A percentile compares a stretch with the other conserved stretches of the same genome.
These are phyloP conservation scores for Sphaerulina populicola DNA, from an alignment of 2,329 filamentous ascomycete species.

Conservation along the genomic window DNA sequence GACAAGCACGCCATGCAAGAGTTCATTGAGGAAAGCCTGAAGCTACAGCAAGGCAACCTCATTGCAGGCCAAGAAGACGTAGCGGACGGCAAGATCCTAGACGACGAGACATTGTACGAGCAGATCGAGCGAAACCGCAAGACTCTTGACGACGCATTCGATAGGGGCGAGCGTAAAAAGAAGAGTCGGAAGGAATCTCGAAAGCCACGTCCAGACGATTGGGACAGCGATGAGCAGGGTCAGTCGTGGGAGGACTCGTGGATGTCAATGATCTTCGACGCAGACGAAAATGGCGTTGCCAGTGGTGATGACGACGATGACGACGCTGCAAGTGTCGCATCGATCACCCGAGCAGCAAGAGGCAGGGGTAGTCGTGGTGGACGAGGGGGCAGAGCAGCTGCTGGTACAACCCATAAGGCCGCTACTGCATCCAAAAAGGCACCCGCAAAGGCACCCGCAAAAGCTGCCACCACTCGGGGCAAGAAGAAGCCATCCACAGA, in stretches of 20 bases:
- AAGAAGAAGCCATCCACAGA: constrained; percentile 38
- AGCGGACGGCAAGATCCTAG: constrained; percentile 58
- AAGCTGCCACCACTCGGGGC: constrained; percentile 31
- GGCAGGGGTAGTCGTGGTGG: constrained; percentile 43
- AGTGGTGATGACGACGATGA: constrained; percentile 35
- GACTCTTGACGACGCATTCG: constrained; percentile 61
- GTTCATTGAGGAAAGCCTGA: constrained; percentile 40
- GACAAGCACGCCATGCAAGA: constrained; percentile 77
- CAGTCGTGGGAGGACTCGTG: constrained; percentile 64
- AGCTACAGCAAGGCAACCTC: constrained; percentile 38
- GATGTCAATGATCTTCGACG: constrained; percentile 49
- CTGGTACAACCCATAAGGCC: constrained; percentile 36
- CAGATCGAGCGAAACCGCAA: constrained; percentile 48
- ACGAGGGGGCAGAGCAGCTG: constrained; percentile 35
- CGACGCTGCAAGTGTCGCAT: constrained; percentile 26
- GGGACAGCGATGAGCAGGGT: constrained; percentile 86
- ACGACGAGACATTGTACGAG: constrained; percentile 51
- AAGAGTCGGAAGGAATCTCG: constrained; percentile 37
- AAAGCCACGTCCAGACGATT: constrained; percentile 65
- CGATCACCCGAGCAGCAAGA: constrained; percentile 22
- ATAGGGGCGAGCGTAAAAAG: constrained; percentile 53
- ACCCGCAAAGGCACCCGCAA: constrained; percentile 28
- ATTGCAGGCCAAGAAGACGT: constrained; percentile 55
- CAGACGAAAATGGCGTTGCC: constrained; percentile 40
- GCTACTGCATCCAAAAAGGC: constrained; percentile 34